Evolutionary conservation across 352 stramenopile species (phyloP).

Genomic region (Phytophthora hybrid): DNA sequence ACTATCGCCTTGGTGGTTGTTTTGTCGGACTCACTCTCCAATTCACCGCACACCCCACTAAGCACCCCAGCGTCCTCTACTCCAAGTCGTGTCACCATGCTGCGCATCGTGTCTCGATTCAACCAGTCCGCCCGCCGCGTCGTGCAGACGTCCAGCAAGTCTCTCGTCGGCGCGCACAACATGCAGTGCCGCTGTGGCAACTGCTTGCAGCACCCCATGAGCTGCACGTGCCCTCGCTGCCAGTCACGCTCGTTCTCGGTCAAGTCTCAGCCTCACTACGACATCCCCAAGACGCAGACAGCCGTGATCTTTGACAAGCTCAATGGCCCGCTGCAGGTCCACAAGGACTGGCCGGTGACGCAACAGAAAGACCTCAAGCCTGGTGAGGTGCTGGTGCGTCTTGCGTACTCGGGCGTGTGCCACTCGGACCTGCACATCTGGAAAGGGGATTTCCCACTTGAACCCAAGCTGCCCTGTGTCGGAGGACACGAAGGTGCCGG

Average conservation of each 20-base stretch:
- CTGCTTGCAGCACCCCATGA: conserved; percentile 30
- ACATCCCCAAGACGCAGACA: conserved; percentile 59
- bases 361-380: conserved; percentile 53
- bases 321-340: conserved; percentile 48
- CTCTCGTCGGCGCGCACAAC: conserved; percentile 23
- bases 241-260: conserved; percentile 44
- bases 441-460: conserved; percentile 43
- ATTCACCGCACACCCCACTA: conserved; percentile 7
- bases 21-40: conserved; percentile 14
- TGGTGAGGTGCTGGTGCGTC: conserved; percentile 54
- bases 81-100: conserved; percentile 6
- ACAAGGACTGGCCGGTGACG: conserved; percentile 52
- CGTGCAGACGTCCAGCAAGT: conserved; percentile 22
- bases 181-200: conserved; percentile 33
- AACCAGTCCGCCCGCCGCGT: conserved; percentile 26
- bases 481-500: conserved; percentile 65
- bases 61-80: neutral
- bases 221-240: conserved; percentile 27
- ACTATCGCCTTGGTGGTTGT: neutral
- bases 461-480: conserved; percentile 49
- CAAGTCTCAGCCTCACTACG: conserved; percentile 51
- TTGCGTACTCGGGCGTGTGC: conserved; percentile 61
- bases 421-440: conserved; percentile 60
- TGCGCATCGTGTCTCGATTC: conserved; percentile 40
- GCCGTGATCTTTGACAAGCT: conserved; percentile 57